Percentiles rank a stretch among this genome's conserved stretches.
These are phyloP conservation scores for Dentipellis fragilis DNA, from an alignment of 768 basidiomycete genomes.

Conservation along the genomic window DNA sequence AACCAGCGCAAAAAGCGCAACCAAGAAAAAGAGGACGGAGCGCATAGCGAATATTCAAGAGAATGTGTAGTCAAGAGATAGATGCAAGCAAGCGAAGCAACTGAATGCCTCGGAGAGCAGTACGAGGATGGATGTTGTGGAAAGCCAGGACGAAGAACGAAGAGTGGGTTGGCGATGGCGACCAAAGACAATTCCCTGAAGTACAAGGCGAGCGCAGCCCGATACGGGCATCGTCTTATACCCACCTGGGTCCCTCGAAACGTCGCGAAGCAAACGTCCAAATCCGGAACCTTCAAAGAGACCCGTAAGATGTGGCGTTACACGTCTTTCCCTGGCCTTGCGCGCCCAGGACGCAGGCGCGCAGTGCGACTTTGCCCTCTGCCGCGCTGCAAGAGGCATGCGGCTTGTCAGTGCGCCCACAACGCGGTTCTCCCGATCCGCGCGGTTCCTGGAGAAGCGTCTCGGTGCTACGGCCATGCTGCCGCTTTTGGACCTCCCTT, in stretches of 20 bases:
- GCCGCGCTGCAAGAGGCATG: too few relatives aligned
- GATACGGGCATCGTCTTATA: not conserved
- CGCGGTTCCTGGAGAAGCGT: too few relatives aligned
- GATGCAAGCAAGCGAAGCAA: not conserved
- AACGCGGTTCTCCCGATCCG: too few relatives aligned
- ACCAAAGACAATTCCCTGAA: not conserved
- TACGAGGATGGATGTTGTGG: not conserved
- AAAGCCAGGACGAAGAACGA: too few relatives aligned
- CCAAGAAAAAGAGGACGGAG: not conserved
- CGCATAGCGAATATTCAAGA: not conserved
- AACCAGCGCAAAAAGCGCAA: not conserved
- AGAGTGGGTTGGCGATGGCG: not conserved
- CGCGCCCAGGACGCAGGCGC: too few relatives aligned
- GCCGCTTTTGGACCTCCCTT: not conserved
- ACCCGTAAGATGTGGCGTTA: too few relatives aligned
- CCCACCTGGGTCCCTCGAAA: not conserved
- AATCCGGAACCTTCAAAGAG: not conserved
- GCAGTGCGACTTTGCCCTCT: too few relatives aligned
- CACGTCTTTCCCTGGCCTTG: too few relatives aligned
- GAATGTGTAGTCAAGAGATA: not conserved
- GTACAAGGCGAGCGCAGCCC: too few relatives aligned
- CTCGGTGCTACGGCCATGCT: not conserved
- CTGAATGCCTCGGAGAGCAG: not conserved
- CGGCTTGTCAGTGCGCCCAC: too few relatives aligned
- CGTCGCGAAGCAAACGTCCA: not conserved